Conservation (phyloP, 768 basidiomycete species). For the Collybiopsis luxurians region DNA sequence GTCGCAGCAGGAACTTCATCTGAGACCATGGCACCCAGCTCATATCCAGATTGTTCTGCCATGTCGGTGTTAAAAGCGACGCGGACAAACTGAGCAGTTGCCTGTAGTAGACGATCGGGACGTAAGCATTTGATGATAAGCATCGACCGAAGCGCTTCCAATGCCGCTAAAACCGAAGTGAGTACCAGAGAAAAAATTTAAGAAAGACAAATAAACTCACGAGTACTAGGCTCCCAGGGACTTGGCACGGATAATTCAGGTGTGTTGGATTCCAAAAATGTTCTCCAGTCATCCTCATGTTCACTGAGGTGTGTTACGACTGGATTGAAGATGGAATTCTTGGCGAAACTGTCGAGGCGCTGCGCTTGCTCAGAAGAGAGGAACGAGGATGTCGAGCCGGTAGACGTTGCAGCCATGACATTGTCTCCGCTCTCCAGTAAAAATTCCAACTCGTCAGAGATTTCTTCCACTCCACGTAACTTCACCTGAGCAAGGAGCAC, state of each 20-base stretch:
- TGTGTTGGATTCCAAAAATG: conserved; percentile 62
- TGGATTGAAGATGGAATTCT: conserved; percentile 73
- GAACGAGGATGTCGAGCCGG: conserved; percentile 40
- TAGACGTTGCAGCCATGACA: conserved; percentile 34
- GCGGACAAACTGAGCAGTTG: conserved; percentile 72
- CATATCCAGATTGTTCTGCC: conserved; percentile 68
- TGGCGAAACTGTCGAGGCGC: conserved; percentile 70
- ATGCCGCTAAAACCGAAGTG: conserved; percentile 46
- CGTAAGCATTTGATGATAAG: conserved; percentile 88
- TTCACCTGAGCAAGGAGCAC: conserved; percentile 90
- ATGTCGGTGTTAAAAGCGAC: conserved; percentile 80
- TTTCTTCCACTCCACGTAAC: conserved; percentile 74
- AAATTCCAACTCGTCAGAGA: conserved; percentile 84
- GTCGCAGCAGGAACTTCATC: conserved; percentile 79
- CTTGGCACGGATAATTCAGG: conserved; percentile 74
- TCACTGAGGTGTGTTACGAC: conserved; percentile 62
- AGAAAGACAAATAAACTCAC: conserved; percentile 44
- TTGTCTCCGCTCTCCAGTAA: conserved; percentile 86
- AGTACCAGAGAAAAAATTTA: conserved; percentile 11
- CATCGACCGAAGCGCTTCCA: conserved; percentile 72
- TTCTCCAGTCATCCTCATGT: conserved; percentile 64
- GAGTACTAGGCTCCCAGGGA: conserved; percentile 74
- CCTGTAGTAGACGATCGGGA: conserved; percentile 87
- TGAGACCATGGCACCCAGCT: conserved; percentile 73
- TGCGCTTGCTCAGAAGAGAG: conserved; percentile 66